Evolutionary conservation across 2,329 filamentous ascomycete genomes (phyloP).

Genomic region (Fusarium marasasianum): DNA sequence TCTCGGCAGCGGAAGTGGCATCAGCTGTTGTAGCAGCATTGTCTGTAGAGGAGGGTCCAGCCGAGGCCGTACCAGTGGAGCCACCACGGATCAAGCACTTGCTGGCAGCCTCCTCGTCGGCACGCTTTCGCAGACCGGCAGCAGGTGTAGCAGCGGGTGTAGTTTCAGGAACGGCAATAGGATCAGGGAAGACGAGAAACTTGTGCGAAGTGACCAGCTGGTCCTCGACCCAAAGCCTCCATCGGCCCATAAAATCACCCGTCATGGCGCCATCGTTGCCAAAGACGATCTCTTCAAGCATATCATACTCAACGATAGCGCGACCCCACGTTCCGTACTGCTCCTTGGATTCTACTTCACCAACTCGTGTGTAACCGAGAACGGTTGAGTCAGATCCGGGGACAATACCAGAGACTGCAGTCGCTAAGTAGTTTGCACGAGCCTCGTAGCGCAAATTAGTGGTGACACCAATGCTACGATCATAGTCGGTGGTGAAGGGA

Average conservation of each 20-base stretch:
- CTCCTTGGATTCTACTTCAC: not conserved
- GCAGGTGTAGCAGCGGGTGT: not conserved
- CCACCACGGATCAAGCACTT: slow-evolving; percentile 10
- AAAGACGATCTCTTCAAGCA: not conserved
- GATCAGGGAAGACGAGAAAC: not conserved
- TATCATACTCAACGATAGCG: slow-evolving; percentile 24
- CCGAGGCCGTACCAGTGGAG: not conserved
- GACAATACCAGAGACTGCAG: slow-evolving; percentile 1
- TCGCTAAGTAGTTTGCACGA: slow-evolving; percentile 1
- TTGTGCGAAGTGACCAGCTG: slow-evolving; percentile 20
- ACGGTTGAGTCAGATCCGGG: slow-evolving; percentile 16
- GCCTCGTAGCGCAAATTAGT: not conserved
- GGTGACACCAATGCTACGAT: not conserved
- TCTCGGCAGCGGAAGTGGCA: not conserved
- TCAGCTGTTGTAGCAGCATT: not conserved
- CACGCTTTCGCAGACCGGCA: not conserved
- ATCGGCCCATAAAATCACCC: slow-evolving; percentile 11
- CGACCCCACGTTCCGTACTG: not conserved
- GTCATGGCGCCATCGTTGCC: not conserved
- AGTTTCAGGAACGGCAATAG: not conserved
- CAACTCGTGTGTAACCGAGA: slow-evolving; percentile 16
- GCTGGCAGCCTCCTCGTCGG: not conserved
- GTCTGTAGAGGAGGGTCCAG: not conserved
- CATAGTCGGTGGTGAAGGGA: slow-evolving; percentile 8
- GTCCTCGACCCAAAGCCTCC: slow-evolving; percentile 37